These are phyloP conservation scores for Auricularia cornea DNA, from an alignment of 768 basidiomycete genomes.

Conservation along the genomic window DNA sequence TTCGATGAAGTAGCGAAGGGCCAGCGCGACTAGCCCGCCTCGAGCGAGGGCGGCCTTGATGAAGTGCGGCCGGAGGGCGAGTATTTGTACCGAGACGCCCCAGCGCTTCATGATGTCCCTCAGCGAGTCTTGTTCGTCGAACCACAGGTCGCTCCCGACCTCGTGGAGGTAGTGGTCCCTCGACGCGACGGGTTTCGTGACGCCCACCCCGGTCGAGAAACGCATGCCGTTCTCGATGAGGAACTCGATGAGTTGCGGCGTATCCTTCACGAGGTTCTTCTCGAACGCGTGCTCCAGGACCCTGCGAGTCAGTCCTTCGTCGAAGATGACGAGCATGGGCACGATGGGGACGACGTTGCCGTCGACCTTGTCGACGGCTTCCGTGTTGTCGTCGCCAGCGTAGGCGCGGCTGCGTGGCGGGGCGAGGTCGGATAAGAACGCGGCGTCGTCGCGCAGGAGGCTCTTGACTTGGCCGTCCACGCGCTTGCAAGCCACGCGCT, in stretches of 20 bases:
- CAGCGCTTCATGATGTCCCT: no score
- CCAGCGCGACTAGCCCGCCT: no score
- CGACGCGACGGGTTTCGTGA: neutral
- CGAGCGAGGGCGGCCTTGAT: no score
- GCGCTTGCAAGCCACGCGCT: no score
- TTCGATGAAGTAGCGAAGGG: neutral
- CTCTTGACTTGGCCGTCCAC: no score
- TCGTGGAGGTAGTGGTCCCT: neutral
- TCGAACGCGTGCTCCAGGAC: neutral
- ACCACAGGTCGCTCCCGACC: neutral
- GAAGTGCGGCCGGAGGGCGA: no score
- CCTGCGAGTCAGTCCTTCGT: neutral
- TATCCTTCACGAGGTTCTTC: neutral
- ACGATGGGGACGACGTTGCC: no score
- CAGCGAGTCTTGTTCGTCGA: neutral
- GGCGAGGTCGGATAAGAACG: neutral
- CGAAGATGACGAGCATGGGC: neutral
- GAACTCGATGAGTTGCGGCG: neutral
- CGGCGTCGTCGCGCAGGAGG: neutral
- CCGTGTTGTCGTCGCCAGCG: neutral
- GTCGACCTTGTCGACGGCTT: no score
- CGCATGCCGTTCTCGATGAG: neutral
- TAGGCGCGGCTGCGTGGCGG: neutral
- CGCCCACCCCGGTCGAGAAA: neutral
- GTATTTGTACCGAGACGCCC: no score